Evolutionary conservation across 1,139 yeast genomes (phyloP).

Genomic region (Suhomyces kunorum): DNA sequence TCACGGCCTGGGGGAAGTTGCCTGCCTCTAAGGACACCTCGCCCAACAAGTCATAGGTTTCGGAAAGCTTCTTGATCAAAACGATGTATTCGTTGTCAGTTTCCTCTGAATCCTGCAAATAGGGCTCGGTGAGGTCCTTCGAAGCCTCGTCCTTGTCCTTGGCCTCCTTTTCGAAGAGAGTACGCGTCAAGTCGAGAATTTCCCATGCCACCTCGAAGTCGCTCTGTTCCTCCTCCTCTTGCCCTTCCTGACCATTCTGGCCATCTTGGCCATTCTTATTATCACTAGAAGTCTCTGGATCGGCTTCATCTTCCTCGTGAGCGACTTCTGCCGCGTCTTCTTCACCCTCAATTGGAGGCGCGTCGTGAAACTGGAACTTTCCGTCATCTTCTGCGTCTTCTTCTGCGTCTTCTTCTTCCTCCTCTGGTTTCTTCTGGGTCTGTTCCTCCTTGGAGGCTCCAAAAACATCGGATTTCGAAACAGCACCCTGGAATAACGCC

Average conservation of each 20-base stretch:
- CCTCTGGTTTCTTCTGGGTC: constrained; percentile 23
- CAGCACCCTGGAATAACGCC: constrained; percentile 77
- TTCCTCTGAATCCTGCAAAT: constrained; percentile 36
- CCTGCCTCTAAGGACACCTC: constrained; percentile 88
- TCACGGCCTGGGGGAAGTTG: constrained; percentile 73
- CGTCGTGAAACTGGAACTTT: constrained; percentile 58
- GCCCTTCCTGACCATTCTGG: constrained; percentile 23
- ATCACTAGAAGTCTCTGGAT: constrained; percentile 21
- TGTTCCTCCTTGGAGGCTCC: constrained; percentile 49
- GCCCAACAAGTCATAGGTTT: constrained; percentile 78
- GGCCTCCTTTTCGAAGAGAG: constrained; percentile 54
- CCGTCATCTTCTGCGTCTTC: constrained; percentile 23
- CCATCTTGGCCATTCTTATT: constrained; percentile 25
- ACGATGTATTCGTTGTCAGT: constrained; percentile 36
- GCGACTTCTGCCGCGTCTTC: constrained; percentile 31
- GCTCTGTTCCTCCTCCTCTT: constrained; percentile 49
- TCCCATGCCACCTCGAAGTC: constrained; percentile 92
- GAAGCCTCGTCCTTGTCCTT: constrained; percentile 17
- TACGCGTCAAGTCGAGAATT: constrained; percentile 72
- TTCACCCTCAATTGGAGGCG: constrained; percentile 50
- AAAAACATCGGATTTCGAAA: constrained; percentile 73
- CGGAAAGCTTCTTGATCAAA: constrained; percentile 60
- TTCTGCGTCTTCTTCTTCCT: constrained; percentile 22
- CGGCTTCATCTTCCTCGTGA: constrained; percentile 25
- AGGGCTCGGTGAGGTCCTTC: constrained; percentile 29